Conservation (phyloP, 352 stramenopile genomes). For the Globisporangium uncinulatum region DNA sequence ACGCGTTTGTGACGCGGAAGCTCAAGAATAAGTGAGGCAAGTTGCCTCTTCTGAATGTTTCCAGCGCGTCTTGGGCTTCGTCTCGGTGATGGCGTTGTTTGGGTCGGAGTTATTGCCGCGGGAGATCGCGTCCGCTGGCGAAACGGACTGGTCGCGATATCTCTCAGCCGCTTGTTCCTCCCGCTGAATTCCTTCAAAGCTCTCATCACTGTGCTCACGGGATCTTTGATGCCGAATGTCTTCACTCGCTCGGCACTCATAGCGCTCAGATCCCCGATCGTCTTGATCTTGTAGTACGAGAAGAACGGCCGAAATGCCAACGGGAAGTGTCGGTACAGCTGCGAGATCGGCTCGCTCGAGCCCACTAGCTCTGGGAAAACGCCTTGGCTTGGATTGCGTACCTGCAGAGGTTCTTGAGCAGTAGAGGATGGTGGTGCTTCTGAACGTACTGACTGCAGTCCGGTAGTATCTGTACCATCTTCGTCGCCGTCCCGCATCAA, state of each 20-base stretch:
- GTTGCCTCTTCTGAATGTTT: constrained; percentile 8
- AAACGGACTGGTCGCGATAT: constrained; percentile 32
- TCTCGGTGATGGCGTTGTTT: constrained; percentile 23
- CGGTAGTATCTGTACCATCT: neutral
- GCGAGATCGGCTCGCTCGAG: constrained; percentile 43
- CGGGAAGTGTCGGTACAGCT: constrained; percentile 46
- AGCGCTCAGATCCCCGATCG: constrained; percentile 56
- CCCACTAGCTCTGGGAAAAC: constrained; percentile 44
- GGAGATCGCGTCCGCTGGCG: constrained; percentile 18
- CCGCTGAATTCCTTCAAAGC: constrained; percentile 52
- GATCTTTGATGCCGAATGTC: constrained; percentile 57
- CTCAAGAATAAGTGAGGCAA: constrained; percentile 19
- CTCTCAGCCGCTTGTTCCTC: constrained; percentile 31
- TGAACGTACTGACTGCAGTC: neutral
- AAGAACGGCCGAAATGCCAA: constrained; percentile 49
- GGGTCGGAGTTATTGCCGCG: neutral
- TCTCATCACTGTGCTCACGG: constrained; percentile 37
- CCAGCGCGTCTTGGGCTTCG: constrained; percentile 30
- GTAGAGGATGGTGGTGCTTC: neutral
- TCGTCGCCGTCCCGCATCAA: neutral
- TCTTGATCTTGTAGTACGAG: constrained; percentile 63
- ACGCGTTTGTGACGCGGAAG: constrained; percentile 39
- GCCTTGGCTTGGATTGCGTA: constrained; percentile 13
- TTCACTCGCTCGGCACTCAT: constrained; percentile 43
- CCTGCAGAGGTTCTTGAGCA: neutral